Base-by-base conservation (phyloP, 2,329 filamentous ascomycete species). In the Diplodia scrobiculata region DNA sequence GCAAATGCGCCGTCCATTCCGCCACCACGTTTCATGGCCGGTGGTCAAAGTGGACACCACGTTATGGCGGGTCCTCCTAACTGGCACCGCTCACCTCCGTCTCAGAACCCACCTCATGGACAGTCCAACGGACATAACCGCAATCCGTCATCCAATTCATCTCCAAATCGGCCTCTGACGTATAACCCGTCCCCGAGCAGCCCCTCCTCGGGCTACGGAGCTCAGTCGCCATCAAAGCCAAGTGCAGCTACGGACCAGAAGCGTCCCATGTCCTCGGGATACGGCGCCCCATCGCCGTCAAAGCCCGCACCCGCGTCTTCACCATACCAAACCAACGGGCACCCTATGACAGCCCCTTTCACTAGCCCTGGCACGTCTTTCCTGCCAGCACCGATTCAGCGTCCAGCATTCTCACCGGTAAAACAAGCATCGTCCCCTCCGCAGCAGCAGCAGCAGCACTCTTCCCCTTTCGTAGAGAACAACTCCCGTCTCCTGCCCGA, bases 291-390 rank as follows among this genome's bases (percentile, higher is more conserved):
- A 6, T 78, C 76, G 5, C 76, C 76, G 7, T 70, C 76, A 10
- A 78, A 78, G 65, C 72, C 76, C 51, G 73, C 74, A 0, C 74
- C 75, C 10, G 72, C 71, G 4, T 72, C 72, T 48, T 78, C 76
- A 5, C 75, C 76, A 2, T 74, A 73, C 29, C 75, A 73, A 10
- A 36, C 71, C 5, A 77, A 76, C 63, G 72, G 72, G 14, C 67
- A 75, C 6, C 72, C 74, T 9, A 72, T 70, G 21, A 68, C 70
- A 14, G 74, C 74, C 68, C 73, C 75, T 54, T 76, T 76, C 69
- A 67, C 69, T 19, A 76, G 73, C 80, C 83, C 65, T 72, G 84
- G 75, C 76, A 83, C 66, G 76, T 84, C 72, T 72, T 80, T 74
- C 76, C 84, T 71, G 73, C 76, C 75, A 7, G 51, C 63, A 5